These are phyloP conservation scores for Sugiyamaella chiloensis DNA, from an alignment of 805 yeast species.

Conservation along the genomic window DNA sequence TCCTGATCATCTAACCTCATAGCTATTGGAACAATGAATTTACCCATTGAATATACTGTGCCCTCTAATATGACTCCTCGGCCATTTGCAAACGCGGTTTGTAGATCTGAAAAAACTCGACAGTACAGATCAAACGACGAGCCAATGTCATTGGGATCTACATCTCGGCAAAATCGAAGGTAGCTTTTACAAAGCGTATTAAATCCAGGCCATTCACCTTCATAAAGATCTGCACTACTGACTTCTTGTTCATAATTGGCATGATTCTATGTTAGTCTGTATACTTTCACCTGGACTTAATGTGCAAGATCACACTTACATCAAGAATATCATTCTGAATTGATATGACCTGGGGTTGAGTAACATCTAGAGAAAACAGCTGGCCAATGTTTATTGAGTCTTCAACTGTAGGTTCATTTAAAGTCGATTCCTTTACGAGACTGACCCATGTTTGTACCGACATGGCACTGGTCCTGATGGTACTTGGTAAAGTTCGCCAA, in stretches of 20 bases:
- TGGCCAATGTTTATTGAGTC: slow-evolving; percentile 15
- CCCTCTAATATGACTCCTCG: slow-evolving; percentile 29
- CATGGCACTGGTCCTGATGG: no score
- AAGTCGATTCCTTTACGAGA: slow-evolving; percentile 8
- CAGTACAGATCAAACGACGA: slow-evolving; percentile 53
- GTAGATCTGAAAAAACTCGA: slow-evolving; percentile 43
- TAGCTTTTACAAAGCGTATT: slow-evolving; percentile 47
- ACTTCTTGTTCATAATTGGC: slow-evolving; percentile 25
- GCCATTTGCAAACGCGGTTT: slow-evolving; percentile 33
- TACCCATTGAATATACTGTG: slow-evolving; percentile 15
- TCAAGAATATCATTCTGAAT: slow-evolving; percentile 36
- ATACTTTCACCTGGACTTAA: slow-evolving; percentile 8
- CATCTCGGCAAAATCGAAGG: slow-evolving; percentile 45
- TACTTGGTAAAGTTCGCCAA: no score
- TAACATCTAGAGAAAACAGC: slow-evolving; percentile 32
- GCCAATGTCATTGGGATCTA: slow-evolving; percentile 50
- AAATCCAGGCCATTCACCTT: slow-evolving; percentile 45
- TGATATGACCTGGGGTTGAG: slow-evolving; percentile 36
- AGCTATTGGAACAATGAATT: slow-evolving; percentile 19
- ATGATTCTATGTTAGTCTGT: slow-evolving; percentile 12
- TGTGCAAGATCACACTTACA: slow-evolving; percentile 11
- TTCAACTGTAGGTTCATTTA: neutral
- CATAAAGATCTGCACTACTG: slow-evolving; percentile 31
- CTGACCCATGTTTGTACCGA: slow-evolving; percentile 19
- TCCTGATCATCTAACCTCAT: slow-evolving; percentile 18